Base-by-base conservation (phyloP, 108 stramenopile species). In the Hondaea fermentalgiana region DNA sequence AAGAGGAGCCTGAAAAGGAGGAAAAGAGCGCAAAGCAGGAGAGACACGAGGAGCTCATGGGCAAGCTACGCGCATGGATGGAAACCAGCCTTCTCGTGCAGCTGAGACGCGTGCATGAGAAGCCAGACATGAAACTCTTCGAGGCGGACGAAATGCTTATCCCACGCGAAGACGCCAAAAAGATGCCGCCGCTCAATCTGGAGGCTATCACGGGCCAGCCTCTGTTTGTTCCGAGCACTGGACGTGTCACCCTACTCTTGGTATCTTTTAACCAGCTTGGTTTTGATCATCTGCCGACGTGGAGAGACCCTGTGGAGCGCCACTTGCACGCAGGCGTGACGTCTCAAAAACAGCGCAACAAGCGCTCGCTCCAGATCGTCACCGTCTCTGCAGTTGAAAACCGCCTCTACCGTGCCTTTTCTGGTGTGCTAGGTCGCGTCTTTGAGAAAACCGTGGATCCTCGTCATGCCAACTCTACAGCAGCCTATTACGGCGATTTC, bases 61-160 rank as follows among this genome's bases (percentile, higher is more conserved):
- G 76, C 45, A 47, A 53, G 5, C 76, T 83, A 6, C 51, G 45
- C 49, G 51, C 45, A 23, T 83, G 45, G 76, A 53, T 53, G 49
- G 76, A 83, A 45, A 53, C 76, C 49, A 83, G 51, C 51, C 28
- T 83, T 8, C 76, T 83, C 28, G 76, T 83, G 76, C 76, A 83
- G 76, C 51, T 83, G 45, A 47, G 51, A 17, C 76, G 76, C 49
- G 76, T 83, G 51, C 12, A 83, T 23, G 76, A 83, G 1, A 23
- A 12, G 49, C 45, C 45, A 12, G 76, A 83, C 51, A 53, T 83
- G 76, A 83, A 83, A 83, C 76, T 83, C 49, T 83, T 83, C 51
- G 76, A 83, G 45, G 51, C 17, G 45, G 3, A 83, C 23, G 76
- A 53, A 23, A 23, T 25, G 49, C 45, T 83, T 2, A 69, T 69